Base-by-base conservation (phyloP, 139 green algal genomes). In the Nannochloris sp. region DNA sequence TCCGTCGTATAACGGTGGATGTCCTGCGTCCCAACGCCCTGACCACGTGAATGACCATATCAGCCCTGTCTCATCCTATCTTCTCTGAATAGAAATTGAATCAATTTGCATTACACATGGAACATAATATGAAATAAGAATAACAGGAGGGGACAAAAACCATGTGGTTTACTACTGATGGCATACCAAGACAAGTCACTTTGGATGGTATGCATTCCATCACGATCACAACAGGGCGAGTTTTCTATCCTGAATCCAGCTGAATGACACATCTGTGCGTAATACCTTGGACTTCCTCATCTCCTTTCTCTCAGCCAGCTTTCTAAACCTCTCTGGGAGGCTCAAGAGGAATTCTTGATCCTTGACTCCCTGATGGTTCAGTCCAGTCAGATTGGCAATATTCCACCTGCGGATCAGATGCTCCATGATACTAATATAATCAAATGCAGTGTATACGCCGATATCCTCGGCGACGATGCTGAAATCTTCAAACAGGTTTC, bases 401-500 rank as follows among this genome's bases (percentile, higher is more conserved):
- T 89, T 51, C 88, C 88, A 96, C 31, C 74, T 61, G 53, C 80
- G 80, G 48, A 94, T 80, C 46, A 98, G 75, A 74, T 95, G 82
- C 70, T 96, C 83, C 82, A 96, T 89, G 79, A 98, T 98, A 72
- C 84, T 72, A 2, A 82, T 85, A 51, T 98, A 98, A 78, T 98
- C 67, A 36, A 70, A 40, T 3, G 67, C 81, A 17, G 80, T 89
- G 78, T 89, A 89, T 9, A 81, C 78, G 30, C 82, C 85, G 1
- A 84, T 89, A 26, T 74, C 62, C 73, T 97, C 84, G 3, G 92
- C 92, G 20, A 98, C 89, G 6, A 75, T 45, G 5, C 86, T 90
- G 68, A 96, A 98, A 78, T 96, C 91, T 67, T 87, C 65, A 66
- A 94, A 94, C 37, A 94, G 82, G 65, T 89, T 89, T 62, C 82